Conservation (phyloP, 2,329 filamentous ascomycete species). For the Alternaria arbusti region DNA sequence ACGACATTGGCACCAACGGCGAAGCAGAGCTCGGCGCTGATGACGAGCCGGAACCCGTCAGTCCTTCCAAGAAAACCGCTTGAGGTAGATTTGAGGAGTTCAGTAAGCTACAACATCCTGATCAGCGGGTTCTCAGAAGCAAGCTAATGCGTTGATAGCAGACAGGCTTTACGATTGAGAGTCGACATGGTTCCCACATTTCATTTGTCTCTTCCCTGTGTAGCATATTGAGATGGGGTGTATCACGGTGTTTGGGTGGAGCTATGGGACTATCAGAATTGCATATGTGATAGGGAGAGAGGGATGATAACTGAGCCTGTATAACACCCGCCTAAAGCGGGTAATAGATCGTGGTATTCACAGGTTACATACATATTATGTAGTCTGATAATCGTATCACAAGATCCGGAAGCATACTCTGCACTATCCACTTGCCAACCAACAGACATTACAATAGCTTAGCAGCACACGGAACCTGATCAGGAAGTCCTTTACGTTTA, state of each 20-base stretch:
- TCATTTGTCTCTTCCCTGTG: neutral
- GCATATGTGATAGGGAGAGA: neutral
- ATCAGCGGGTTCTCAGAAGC: neutral
- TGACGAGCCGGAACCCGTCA: neutral
- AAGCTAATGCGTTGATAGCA: neutral
- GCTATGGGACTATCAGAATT: neutral
- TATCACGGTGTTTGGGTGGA: neutral
- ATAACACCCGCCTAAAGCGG: neutral
- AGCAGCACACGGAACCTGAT: neutral
- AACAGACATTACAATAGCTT: neutral
- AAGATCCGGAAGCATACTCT: neutral
- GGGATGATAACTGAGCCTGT: neutral
- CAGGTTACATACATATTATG: neutral
- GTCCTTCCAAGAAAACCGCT: neutral
- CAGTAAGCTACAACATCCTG: neutral
- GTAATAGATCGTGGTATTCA: constrained; percentile 2
- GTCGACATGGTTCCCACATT: neutral
- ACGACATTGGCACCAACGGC: neutral
- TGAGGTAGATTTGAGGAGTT: neutral
- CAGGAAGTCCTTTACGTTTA: neutral
- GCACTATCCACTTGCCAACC: neutral
- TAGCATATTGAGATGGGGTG: neutral
- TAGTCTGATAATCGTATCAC: neutral
- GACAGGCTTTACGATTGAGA: neutral
- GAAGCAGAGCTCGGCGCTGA: neutral